Base-by-base conservation (phyloP, 176 grass and related monocot genomes). In the Raddia distichophylla region DNA sequence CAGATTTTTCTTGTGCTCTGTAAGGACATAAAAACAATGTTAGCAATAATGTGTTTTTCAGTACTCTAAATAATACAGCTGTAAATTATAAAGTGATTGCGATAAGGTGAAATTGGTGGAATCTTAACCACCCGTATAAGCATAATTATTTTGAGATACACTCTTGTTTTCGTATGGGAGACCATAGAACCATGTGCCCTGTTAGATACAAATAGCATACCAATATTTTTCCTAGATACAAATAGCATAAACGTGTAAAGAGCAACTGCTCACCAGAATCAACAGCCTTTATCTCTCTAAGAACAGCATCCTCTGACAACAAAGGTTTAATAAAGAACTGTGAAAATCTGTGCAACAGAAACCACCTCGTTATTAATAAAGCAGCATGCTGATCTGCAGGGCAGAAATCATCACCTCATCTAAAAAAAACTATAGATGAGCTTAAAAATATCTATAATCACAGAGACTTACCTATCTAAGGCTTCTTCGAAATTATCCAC, bases 241-340 rank as follows among this genome's bases (percentile, higher is more conserved):
- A 87, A 83, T 77, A 82, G 27, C 52, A 74, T 11, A 66, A 76
- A 22, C 59, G n/a, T 58, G 5, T 17, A 67, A 20, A 86, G 69
- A 80, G 59, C 17, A 79, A 80, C 57, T 68, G 18, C 55, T 84
- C 83, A 95, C 96, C 96, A 88, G 96, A 98, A 76, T 98, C 93
- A 55, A 98, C 93, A 77, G 96, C 92, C 85, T 95, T 98, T 84
- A 98, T 95, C 86, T 98, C 96, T 87, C 96, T 93, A 79, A 89
- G 80, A 83, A 94, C 92, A 91, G 95, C 96, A 85, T 93, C 96
- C 73, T 86, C 51, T 19, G 96, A 98, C 92, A 98, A 95, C 68
- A 98, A 77, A 13, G 96, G 96, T 76, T 87, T 95, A 68, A 98
- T 91, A 83, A 98, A 98, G 72, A 93, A 98, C 81, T 98, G 96